Evolutionary conservation across 257 asterid species (phyloP).

Genomic region (Fraxinus anomala): DNA sequence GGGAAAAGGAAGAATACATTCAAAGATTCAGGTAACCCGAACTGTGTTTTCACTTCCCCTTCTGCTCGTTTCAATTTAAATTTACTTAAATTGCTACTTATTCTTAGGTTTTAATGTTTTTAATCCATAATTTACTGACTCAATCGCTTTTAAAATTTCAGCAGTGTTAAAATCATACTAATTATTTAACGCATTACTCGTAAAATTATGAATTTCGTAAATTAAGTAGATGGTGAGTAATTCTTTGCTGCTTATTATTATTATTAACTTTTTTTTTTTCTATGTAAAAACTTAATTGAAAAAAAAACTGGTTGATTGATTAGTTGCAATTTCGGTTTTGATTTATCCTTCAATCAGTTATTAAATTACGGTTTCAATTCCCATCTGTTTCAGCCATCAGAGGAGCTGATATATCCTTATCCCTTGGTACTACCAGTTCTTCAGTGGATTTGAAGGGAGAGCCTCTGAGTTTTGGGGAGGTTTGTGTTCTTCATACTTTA

Average conservation of each 20-base stretch:
- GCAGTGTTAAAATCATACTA: slow-evolving; percentile 1
- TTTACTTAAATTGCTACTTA: neutral
- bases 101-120: neutral
- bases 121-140: neutral
- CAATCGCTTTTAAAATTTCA: neutral
- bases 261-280: neutral
- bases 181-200: neutral
- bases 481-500: neutral
- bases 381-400: slow-evolving; percentile 19
- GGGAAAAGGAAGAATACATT: slow-evolving; percentile 9
- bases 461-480: slow-evolving; percentile 8
- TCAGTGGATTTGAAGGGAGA: slow-evolving; percentile 21
- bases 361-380: neutral
- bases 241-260: no score
- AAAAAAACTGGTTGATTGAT: neutral
- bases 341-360: neutral
- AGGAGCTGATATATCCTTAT: slow-evolving; percentile 42
- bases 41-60: neutral
- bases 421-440: slow-evolving; percentile 36
- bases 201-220: neutral
- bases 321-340: neutral
- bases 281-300: no score
- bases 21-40: slow-evolving; percentile 27
- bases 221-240: neutral
- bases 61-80: neutral